Base-by-base conservation (phyloP, 164 flowering plant genomes). In the Tinospora cordifolia region DNA sequence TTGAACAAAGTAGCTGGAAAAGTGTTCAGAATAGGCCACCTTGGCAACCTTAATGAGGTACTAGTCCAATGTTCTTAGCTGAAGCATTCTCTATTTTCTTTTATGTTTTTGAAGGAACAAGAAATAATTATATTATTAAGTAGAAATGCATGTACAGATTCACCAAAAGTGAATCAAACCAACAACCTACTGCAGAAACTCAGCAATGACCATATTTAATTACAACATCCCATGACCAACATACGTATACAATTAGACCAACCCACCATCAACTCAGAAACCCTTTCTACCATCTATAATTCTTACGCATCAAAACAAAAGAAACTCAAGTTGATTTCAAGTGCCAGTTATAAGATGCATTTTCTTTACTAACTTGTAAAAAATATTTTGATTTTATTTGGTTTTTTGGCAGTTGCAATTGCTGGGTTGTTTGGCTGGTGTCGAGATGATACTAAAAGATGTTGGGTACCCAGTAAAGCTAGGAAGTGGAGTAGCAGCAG, bases 21-120 rank as follows among this genome's bases (percentile, higher is more conserved):
- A 75, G 98, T 89, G 57, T 94, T 94, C 92, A 84, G 97, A 85
- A 94, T 94, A 80, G 99, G 99, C 13, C 99, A 94, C 82, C 99
- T 92, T 70, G 98, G 98, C 51, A 85, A 85, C 79, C 75, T 94
- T 17, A 94, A 94, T 74, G 99, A 90, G 90, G 97, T 91, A 83
- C 62, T 25, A 22, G 9, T n/a, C 36, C 4, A 30, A 30, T 30
- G 2, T 30, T 30, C 36, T 30, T 30, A 30, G 36, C 36, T 30
- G 3, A 30, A 30, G 36, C 36, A 30, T 30, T 4, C 36, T 30
- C 36, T 30, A 30, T 30, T 30, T 4, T 30, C n/a, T n/a, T n/a
- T n/a, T n/a, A n/a, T n/a, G n/a, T n/a, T n/a, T n/a, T n/a, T n/a
- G n/a, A n/a, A n/a, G n/a, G n/a, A n/a, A n/a, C n/a, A n/a, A n/a